Conservation (phyloP, 2,329 filamentous ascomycete species). For the Fusarium euwallaceae region DNA sequence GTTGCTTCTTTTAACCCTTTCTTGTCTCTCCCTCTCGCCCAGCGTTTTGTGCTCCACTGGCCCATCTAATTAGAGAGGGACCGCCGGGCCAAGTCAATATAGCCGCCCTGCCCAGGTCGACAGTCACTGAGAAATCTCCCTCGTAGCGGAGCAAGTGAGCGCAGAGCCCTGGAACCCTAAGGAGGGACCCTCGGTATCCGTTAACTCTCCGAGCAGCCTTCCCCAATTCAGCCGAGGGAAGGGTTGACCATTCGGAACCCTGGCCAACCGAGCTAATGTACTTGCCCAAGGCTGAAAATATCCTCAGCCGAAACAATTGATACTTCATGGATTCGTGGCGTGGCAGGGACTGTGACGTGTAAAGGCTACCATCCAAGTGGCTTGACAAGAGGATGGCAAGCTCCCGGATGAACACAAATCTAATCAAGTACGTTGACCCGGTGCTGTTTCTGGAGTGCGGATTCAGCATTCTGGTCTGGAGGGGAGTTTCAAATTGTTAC, state of each 20-base stretch:
- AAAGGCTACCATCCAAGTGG: neutral
- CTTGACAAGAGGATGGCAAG: neutral
- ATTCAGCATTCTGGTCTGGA: neutral
- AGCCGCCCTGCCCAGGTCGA: neutral
- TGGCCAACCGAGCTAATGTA: constrained; percentile 1
- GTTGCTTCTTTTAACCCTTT: neutral
- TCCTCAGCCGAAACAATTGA: neutral
- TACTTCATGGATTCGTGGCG: neutral
- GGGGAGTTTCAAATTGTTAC: neutral
- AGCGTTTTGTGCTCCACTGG: neutral
- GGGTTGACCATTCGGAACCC: neutral
- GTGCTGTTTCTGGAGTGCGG: neutral
- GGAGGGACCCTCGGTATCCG: constrained; percentile 19
- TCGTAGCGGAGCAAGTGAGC: neutral
- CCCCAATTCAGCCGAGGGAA: neutral
- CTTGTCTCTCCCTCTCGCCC: neutral
- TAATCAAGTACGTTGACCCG: neutral
- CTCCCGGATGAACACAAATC: neutral
- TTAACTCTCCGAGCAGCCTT: constrained; percentile 26
- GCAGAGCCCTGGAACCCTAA: neutral
- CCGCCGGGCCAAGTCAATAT: neutral
- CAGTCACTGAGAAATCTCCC: neutral
- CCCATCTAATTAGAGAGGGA: neutral
- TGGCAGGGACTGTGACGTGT: neutral
- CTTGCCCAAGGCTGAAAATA: neutral